These are phyloP conservation scores for Striga asiatica DNA, from an alignment of 257 asterid genomes.

Conservation along the genomic window DNA sequence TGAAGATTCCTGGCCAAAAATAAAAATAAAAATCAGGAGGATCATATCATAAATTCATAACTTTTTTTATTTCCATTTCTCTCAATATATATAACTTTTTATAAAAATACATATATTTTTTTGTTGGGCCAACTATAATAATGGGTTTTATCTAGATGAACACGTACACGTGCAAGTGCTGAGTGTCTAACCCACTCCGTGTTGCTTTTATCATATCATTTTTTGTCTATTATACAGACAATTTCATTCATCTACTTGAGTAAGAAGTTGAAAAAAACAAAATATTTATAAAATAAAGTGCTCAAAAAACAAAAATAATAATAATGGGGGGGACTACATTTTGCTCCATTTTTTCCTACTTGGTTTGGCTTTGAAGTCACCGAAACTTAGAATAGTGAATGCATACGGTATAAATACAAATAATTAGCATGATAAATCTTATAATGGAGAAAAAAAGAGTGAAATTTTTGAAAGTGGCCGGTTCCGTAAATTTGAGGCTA, in stretches of 20 bases:
- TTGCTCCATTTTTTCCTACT: background rate
- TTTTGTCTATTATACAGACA: constrained; percentile 31
- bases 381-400: constrained; percentile 20
- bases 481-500: no score
- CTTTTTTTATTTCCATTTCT: no score
- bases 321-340: constrained; percentile 19
- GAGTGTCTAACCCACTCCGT: constrained; percentile 22
- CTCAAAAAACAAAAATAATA: no score
- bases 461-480: no score
- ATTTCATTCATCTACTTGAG: constrained; percentile 30
- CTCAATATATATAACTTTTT: no score
- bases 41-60: no score
- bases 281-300: constrained; percentile 12
- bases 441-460: no score
- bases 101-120: no score
- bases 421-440: no score
- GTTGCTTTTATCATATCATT: constrained; percentile 21
- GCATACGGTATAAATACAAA: background rate
- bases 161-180: constrained; percentile 38
- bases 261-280: constrained; percentile 19
- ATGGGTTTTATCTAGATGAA: constrained; percentile 20
- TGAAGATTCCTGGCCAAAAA: no score
- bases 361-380: constrained; percentile 36
- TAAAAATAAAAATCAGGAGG: no score
- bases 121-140: no score